A percentile compares a stretch with the other conserved stretches of the same genome.
Conservation (phyloP, 805 yeast genomes). For the Lachancea cidri region DNA sequence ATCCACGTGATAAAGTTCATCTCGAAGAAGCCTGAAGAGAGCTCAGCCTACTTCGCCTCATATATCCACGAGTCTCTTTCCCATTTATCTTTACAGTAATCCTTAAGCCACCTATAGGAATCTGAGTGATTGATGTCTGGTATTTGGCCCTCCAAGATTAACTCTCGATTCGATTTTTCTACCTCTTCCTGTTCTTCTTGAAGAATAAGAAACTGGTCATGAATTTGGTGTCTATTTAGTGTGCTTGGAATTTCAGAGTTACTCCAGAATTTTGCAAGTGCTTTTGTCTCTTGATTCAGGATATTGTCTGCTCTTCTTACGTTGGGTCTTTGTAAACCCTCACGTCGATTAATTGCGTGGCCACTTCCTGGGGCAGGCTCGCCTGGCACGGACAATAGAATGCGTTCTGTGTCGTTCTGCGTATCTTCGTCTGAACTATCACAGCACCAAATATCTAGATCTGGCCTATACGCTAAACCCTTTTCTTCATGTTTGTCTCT, state of each 20-base stretch:
- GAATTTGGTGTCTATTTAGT: conserved; percentile 19
- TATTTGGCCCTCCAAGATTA: conserved; percentile 1
- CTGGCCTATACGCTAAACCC: conserved; percentile 22
- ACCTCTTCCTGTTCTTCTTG: conserved; percentile 14
- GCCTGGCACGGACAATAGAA: background rate
- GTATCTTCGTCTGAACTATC: conserved; percentile 11
- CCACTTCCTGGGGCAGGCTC: conserved; percentile 3
- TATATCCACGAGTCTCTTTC: conserved; percentile 7
- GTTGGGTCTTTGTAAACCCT: conserved; percentile 13
- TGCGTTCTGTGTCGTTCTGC: background rate
- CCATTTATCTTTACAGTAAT: conserved; percentile 5
- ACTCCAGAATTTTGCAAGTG: conserved; percentile 18
- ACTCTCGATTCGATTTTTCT: conserved; percentile 3
- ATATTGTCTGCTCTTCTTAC: conserved; percentile 19
- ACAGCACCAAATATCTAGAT: conserved; percentile 21
- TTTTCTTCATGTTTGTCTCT: conserved; percentile 8
- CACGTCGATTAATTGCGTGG: too few relatives aligned
- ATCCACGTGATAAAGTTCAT: background rate
- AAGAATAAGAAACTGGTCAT: conserved; percentile 18
- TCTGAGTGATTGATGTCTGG: conserved; percentile 1
- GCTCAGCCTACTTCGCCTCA: background rate
- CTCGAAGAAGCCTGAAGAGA: background rate
- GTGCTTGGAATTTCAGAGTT: conserved; percentile 15
- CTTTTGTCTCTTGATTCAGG: conserved; percentile 15
- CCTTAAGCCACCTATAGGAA: conserved; percentile 6